Percentiles rank a stretch among this genome's conserved stretches.
These are phyloP conservation scores for Hericium erinaceus DNA, from an alignment of 768 basidiomycete species.

Conservation along the genomic window DNA sequence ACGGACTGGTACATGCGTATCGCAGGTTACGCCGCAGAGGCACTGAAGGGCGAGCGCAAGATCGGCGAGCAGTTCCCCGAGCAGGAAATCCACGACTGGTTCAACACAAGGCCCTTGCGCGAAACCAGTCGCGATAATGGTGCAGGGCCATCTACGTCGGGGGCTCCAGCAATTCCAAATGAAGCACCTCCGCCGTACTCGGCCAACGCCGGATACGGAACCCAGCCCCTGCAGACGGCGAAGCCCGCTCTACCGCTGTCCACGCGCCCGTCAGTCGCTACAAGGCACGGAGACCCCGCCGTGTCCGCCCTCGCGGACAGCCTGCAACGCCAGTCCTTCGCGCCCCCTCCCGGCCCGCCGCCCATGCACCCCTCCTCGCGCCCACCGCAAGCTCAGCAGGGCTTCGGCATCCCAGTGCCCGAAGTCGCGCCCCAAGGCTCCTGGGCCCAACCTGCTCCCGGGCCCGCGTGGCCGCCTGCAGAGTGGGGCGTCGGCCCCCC, in stretches of 20 bases:
- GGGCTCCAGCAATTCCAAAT: not conserved
- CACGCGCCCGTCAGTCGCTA: not conserved
- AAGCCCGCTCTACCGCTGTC: not conserved
- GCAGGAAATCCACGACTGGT: conserved; percentile 8
- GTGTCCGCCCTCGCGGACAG: not conserved
- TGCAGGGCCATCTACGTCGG: not conserved
- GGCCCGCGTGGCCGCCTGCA: not conserved
- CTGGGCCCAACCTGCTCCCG: not conserved
- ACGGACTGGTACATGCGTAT: conserved; percentile 59
- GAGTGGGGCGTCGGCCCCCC: not conserved
- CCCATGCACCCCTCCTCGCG: not conserved
- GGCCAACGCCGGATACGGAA: not conserved
- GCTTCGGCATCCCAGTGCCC: not conserved
- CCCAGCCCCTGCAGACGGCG: not conserved
- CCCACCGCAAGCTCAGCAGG: conserved; percentile 1
- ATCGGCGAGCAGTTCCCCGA: conserved; percentile 11
- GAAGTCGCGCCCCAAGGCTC: not conserved
- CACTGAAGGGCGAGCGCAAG: conserved; percentile 2
- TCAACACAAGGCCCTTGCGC: conserved; percentile 1
- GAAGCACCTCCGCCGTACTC: not conserved
- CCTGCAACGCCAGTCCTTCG: not conserved
- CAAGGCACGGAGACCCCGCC: not conserved
- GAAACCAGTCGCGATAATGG: not conserved
- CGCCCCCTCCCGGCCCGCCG: not conserved
- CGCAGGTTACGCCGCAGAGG: conserved; percentile 8